Base-by-base conservation (phyloP, 345 rosid species). In the Orychophragmus violaceus region DNA sequence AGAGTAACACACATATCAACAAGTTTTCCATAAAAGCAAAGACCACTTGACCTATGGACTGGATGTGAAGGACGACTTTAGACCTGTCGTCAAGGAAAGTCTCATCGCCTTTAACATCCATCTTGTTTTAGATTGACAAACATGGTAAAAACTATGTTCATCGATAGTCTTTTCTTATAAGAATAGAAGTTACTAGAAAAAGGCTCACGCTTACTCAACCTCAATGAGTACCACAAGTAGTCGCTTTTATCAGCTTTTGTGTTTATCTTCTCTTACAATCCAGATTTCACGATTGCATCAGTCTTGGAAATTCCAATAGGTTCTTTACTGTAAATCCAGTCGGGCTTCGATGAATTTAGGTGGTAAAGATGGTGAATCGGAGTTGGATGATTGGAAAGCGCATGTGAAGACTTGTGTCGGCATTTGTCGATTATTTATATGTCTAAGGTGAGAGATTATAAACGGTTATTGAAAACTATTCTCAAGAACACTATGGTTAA, bases 181-280 rank as follows among this genome's bases (percentile, higher is more conserved):
- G 62, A 68, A 68, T 39, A 44, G 44, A 62, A 46, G 25, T 28
- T 3, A 9, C 5, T 13, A 4, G 36, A 49, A 28, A 58, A 32
- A 12, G 17, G 27, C 22, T 37, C 22, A 5, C 24, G 63, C 56
- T n/a, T 37, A 25, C 18, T 21, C 42, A 79, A 92, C 98, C 96
- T 86, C 70, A 81, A 67, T 5, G 97, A 90, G 76, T 93, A 93
- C 98, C 98, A 93, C 64, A 93, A 72, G 84, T 85, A 93, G 64
- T 93, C 97, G 27, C 91, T 93, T 75, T 75, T 65, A 72, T 93
- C 97, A 59, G 94, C 87, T 53, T 96, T 88, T 13, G 96, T 88
- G 75, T 85, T 84, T 72, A 93, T 85, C 78, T 93, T 94, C 76
- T 93, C 98, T 61, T 85, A 22, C 59, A 93, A 75, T 76, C 97